These are phyloP conservation scores for Leishmania turanica DNA, from an alignment of 208 protist genomes.

Conservation along the genomic window DNA sequence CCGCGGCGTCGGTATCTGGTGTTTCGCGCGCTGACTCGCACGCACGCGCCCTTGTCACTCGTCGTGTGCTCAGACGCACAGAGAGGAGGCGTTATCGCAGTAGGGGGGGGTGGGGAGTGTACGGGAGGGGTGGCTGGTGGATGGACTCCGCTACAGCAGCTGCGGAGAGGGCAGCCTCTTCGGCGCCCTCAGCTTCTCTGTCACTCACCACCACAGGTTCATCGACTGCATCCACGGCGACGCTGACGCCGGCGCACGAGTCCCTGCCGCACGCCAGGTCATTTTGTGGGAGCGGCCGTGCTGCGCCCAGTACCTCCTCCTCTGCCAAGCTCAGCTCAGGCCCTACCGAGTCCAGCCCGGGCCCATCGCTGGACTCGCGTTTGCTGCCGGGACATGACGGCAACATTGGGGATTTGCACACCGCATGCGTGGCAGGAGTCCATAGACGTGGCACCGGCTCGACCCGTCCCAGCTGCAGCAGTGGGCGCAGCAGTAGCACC, in stretches of 20 bases:
- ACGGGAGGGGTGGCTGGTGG: neutral
- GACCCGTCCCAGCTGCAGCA: neutral
- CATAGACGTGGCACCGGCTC: neutral
- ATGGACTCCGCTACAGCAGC: neutral
- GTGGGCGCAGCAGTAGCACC: slow-evolving; percentile 1
- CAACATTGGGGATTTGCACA: neutral
- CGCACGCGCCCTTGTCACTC: neutral
- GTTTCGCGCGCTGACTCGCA: neutral
- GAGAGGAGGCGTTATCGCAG: neutral
- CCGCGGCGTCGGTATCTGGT: neutral
- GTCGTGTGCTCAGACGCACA: neutral
- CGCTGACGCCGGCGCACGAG: neutral
- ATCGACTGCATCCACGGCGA: neutral
- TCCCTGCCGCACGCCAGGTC: neutral
- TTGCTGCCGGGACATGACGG: neutral
- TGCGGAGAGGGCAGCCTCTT: slow-evolving; percentile 2
- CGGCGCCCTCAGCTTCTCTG: neutral
- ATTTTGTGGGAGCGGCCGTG: neutral
- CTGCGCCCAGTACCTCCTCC: neutral
- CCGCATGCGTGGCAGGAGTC: no score
- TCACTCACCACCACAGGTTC: neutral
- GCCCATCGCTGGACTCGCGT: neutral
- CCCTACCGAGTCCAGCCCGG: neutral
- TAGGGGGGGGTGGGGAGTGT: neutral
- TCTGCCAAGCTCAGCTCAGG: neutral